Evolutionary conservation across 2,329 filamentous ascomycete genomes (phyloP).

Genomic region (Colletotrichum shisoi): DNA sequence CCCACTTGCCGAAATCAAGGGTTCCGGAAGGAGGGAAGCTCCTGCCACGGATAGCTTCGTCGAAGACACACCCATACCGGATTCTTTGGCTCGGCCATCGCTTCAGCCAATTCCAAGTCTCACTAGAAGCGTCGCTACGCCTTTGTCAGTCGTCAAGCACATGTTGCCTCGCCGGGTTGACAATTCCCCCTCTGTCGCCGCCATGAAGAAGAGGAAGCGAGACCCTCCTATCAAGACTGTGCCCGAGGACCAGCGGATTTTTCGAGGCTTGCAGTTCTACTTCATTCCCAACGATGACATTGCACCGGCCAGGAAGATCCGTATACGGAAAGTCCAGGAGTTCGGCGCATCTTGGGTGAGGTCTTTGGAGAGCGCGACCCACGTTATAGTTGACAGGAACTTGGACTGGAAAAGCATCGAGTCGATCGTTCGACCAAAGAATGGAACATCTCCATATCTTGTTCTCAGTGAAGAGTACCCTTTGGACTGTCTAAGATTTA

Average conservation of each 20-base stretch:
- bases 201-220: slow-evolving; percentile 58
- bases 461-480: slow-evolving; percentile 75
- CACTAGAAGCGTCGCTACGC: slow-evolving; percentile 45
- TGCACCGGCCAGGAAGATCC: slow-evolving; percentile 69
- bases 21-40: slow-evolving; percentile 26
- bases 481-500: slow-evolving; percentile 70
- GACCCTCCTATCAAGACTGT: slow-evolving; percentile 53
- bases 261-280: slow-evolving; percentile 70
- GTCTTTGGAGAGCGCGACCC: slow-evolving; percentile 69
- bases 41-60: slow-evolving; percentile 42
- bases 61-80: slow-evolving; percentile 47
- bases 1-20: slow-evolving; percentile 42
- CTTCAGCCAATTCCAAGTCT: slow-evolving; percentile 28
- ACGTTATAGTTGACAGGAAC: slow-evolving; percentile 78
- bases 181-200: slow-evolving; percentile 34
- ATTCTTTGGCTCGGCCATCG: slow-evolving; percentile 39
- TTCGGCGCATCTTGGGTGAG: slow-evolving; percentile 77
- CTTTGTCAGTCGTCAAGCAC: slow-evolving; percentile 42
- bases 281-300: slow-evolving; percentile 85
- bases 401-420: slow-evolving; percentile 71
- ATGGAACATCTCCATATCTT: slow-evolving; percentile 46
- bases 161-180: slow-evolving; percentile 15
- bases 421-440: slow-evolving; percentile 57
- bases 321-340: slow-evolving; percentile 77
- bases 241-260: slow-evolving; percentile 64